Base-by-base conservation (phyloP, 129 eudicot genomes). In the Centrapalus pauciflorus region DNA sequence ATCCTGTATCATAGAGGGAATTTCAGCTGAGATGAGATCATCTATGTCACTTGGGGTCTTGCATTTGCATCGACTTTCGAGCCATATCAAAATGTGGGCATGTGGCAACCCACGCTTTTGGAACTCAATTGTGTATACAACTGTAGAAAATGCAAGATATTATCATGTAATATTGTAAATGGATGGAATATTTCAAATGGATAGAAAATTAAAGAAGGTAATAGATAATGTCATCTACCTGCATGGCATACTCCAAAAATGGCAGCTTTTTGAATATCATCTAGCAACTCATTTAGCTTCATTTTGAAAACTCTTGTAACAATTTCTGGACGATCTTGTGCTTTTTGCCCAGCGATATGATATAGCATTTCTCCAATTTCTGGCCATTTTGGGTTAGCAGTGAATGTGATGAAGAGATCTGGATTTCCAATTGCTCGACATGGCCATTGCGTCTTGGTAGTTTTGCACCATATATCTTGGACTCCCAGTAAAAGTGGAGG, bases 361-460 rank as follows among this genome's bases (percentile, higher is more conserved):
- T 10, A 14, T 23, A 33, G 1, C 2, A 33, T n/a, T 1, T 32
- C 26, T 13, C 5, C 21, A 4, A 59, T 59, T 59, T 59, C 65
- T 59, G 24, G 0, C 34, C 41, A 58, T 3, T 58, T 58, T 12
- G 64, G 65, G 11, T 25, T 51, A 0, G 20, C 28, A 23, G 72
- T n/a, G 54, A 73, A 73, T 2, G 78, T 73, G 0, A 73, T 73
- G 30, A 73, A 12, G n/a, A 63, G 13, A 23, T 35, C 27, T 0
- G 78, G 78, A 20, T 28, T 40, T 0, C 55, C 45, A 64, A 5
- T n/a, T 3, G 3, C 4, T 11, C 55, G 52, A 11, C 64, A 50
- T n/a, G n/a, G 65, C 72, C 72, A 52, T 50, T 3, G 71, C 78
- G 12, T 73, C 65, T 14, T 49, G 55, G n/a, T 62, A 63, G 7